phyloP scores from a whole-genome alignment of 176 grass and related monocot species.

The Aegilops sharonensis region DNA sequence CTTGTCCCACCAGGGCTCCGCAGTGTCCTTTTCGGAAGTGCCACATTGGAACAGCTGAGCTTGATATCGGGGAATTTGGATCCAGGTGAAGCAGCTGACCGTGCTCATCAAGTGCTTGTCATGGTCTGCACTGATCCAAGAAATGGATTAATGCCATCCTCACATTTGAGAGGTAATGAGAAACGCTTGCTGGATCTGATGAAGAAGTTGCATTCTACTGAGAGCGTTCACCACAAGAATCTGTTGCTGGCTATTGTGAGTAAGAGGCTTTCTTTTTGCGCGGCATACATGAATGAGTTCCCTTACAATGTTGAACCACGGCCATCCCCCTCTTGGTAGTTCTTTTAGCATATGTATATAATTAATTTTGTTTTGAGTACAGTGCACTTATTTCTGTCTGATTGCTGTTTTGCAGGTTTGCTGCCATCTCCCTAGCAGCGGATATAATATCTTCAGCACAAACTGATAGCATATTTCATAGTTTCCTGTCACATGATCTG shows the following conservation, averaged over 20 bases:
- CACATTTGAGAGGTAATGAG: constrained; percentile 75
- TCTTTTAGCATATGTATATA: constrained; percentile 6
- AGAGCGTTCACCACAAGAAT: constrained; percentile 60
- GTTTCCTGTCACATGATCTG: constrained; percentile 45
- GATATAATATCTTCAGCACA: constrained; percentile 73
- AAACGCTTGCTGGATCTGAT: constrained; percentile 80
- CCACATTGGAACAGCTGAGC: constrained; percentile 79
- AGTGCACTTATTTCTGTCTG: constrained; percentile 22
- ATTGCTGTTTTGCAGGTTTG: constrained; percentile 64
- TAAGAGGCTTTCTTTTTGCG: constrained; percentile 68
- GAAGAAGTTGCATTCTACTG: constrained; percentile 83
- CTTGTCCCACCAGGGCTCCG: constrained; percentile 76
- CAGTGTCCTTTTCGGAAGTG: constrained; percentile 92
- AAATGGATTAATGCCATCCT: constrained; percentile 87
- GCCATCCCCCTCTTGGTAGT: constrained; percentile 69
- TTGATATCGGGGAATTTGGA: constrained; percentile 71
- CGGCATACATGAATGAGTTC: constrained; percentile 78
- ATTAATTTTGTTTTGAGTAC: constrained; percentile 13
- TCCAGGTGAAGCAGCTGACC: constrained; percentile 50
- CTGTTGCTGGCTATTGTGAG: constrained; percentile 69
- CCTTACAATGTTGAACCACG: constrained; percentile 77
- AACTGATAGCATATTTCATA: constrained; percentile 37
- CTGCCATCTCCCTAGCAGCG: constrained; percentile 70
- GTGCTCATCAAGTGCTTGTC: constrained; percentile 75
- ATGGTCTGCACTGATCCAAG: constrained; percentile 83